Evolutionary conservation across 768 basidiomycete species (phyloP).

Genomic region (Leccinum disarticulatum): DNA sequence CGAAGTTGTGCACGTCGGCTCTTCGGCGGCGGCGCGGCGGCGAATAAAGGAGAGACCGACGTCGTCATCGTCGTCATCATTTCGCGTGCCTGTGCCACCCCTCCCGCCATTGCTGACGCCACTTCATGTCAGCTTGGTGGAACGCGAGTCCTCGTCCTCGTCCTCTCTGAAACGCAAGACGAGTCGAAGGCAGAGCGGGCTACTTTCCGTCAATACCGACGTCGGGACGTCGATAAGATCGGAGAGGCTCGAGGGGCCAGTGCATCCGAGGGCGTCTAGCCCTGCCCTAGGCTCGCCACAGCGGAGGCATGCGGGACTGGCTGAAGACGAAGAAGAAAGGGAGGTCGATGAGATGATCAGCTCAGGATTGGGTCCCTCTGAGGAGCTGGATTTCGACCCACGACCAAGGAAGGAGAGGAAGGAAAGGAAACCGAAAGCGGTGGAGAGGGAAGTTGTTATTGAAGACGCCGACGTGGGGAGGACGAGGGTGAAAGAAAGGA

Average conservation of each 20-base stretch:
- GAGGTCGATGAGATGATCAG: conserved; percentile 32
- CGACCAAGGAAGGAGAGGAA: conserved; percentile 46
- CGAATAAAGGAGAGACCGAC: conserved; percentile 50
- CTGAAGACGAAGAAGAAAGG: conserved; percentile 57
- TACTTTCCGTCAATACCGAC: conserved; percentile 45
- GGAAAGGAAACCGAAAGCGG: conserved; percentile 28
- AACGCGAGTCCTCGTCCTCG: conserved; percentile 28
- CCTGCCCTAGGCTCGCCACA: conserved; percentile 67
- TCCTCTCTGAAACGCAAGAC: conserved; percentile 26
- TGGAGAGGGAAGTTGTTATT: conserved; percentile 17
- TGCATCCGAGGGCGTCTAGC: conserved; percentile 58
- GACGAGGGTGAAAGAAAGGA: conserved; percentile 39
- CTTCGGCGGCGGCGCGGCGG: conserved; percentile 37
- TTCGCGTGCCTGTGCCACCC: conserved; percentile 48
- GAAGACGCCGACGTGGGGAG: conserved; percentile 27
- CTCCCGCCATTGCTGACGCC: conserved; percentile 38
- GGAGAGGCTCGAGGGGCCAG: conserved; percentile 31
- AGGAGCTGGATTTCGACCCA: conserved; percentile 17
- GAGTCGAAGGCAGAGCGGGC: conserved; percentile 47
- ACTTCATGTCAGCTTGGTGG: conserved; percentile 35
- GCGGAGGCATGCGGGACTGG: conserved; percentile 53
- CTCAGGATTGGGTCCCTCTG: conserved; percentile 13
- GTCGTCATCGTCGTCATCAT: conserved; percentile 22
- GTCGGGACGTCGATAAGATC: conserved; percentile 29
- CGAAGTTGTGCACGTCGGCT: conserved; percentile 35